Percentiles rank a stretch among this genome's conserved stretches.
phyloP scores from a whole-genome alignment of 192 early-diverging fungal species.

The Lobosporangium transversale region DNA sequence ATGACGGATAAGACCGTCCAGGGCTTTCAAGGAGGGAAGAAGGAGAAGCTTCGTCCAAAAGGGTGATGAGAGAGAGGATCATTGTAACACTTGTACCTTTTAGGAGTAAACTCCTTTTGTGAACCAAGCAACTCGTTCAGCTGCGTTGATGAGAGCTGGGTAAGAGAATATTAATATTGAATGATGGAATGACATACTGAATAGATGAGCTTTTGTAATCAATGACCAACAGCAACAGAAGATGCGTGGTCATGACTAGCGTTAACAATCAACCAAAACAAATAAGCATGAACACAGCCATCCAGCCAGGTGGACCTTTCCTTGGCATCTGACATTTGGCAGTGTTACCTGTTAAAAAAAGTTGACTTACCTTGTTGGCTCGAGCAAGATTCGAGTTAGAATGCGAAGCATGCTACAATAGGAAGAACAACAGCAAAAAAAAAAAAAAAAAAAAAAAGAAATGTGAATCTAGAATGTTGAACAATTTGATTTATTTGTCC shows the following conservation, averaged over 20 bases:
- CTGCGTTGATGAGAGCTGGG: constrained; percentile 35
- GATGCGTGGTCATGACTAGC: not conserved
- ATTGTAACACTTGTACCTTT: constrained; percentile 19
- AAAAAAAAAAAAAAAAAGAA: too few species aligned
- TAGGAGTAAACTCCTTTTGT: constrained; percentile 20
- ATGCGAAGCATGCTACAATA: not conserved
- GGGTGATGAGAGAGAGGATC: not conserved
- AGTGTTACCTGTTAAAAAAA: not conserved
- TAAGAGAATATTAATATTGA: not conserved
- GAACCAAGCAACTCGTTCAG: constrained; percentile 27
- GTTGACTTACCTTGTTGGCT: constrained; percentile 17
- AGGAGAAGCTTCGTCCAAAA: too few species aligned
- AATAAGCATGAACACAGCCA: not conserved
- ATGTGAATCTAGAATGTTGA: too few species aligned
- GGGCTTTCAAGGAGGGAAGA: too few species aligned
- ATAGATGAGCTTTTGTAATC: too few species aligned
- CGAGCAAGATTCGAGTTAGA: constrained; percentile 11
- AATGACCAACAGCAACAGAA: not conserved
- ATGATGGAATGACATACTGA: not conserved
- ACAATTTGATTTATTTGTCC: too few species aligned
- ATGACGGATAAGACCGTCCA: too few species aligned
- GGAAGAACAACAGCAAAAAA: not conserved
- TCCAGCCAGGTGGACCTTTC: not conserved
- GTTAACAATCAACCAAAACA: not conserved
- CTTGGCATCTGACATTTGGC: not conserved